Evolutionary conservation across 1,284 basidiomycete species (phyloP).

Genomic region (Ustilago hordei): DNA sequence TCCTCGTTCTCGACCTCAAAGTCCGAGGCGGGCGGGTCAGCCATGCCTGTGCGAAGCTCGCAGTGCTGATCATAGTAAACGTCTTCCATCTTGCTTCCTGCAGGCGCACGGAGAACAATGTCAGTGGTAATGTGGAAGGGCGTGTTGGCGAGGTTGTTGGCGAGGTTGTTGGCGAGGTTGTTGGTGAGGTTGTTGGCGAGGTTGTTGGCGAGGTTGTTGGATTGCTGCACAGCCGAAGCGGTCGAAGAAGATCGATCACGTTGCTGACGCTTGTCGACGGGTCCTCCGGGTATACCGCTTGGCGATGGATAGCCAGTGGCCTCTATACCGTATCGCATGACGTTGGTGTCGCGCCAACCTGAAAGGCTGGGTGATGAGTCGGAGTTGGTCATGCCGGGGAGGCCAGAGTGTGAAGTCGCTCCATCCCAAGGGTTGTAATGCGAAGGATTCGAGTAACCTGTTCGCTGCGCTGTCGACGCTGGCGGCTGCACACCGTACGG

Average conservation of each 20-base stretch:
- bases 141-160: constrained; percentile 47
- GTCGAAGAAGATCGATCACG: constrained; percentile 41
- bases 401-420: constrained; percentile 21
- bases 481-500: constrained; percentile 26
- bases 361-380: constrained; percentile 30
- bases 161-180: constrained; percentile 26
- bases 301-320: constrained; percentile 27
- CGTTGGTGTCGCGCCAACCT: constrained; percentile 34
- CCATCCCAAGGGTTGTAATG: constrained; percentile 40
- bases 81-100: constrained; percentile 54
- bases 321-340: constrained; percentile 35
- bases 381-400: constrained; percentile 21
- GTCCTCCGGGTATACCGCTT: constrained; percentile 27
- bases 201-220: constrained; percentile 31
- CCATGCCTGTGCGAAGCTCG: constrained; percentile 41
- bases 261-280: constrained; percentile 39
- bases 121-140: constrained; percentile 54
- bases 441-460: constrained; percentile 18
- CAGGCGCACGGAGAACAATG: constrained; percentile 52
- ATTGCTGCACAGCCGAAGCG: constrained; percentile 39
- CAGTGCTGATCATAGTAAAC: constrained; percentile 59
- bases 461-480: constrained; percentile 18
- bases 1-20: constrained; percentile 54
- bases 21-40: constrained; percentile 47
- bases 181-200: constrained; percentile 41